Conservation (phyloP, 805 yeast species). For the Candida corydali region DNA sequence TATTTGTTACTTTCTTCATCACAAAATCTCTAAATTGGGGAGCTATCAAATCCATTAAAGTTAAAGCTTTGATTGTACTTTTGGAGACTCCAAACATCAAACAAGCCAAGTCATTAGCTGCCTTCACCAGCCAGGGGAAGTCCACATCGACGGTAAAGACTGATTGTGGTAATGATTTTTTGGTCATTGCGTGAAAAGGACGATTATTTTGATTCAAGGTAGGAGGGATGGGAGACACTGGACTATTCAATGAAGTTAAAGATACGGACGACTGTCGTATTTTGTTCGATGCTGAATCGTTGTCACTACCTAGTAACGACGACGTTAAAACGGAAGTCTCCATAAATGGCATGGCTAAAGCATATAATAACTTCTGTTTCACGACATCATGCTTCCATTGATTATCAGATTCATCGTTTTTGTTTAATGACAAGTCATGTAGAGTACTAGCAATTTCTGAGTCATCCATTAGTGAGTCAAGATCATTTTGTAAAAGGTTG, state of each 20-base stretch:
- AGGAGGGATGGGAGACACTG: constrained; percentile 7
- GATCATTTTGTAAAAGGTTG: constrained; percentile 40
- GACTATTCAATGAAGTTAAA: constrained; percentile 18
- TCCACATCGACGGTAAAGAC: constrained; percentile 73
- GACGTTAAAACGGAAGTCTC: constrained; percentile 36
- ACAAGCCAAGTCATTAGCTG: constrained; percentile 88
- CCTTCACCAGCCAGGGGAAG: constrained; percentile 75
- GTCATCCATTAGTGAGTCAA: constrained; percentile 22
- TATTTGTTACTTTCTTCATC: constrained; percentile 45
- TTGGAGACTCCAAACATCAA: constrained; percentile 79
- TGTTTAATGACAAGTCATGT: constrained; percentile 52
- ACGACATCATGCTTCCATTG: constrained; percentile 37
- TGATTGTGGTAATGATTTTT: constrained; percentile 74
- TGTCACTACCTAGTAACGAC: constrained; percentile 12
- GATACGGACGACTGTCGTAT: constrained; percentile 29
- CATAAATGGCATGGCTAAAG: constrained; percentile 64
- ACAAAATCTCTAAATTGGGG: constrained; percentile 73
- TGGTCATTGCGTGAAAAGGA: constrained; percentile 63
- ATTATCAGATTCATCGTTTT: constrained; percentile 19
- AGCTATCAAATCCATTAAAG: constrained; percentile 73
- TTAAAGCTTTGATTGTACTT: constrained; percentile 53
- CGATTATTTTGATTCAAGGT: constrained; percentile 22
- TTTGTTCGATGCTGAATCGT: constrained; percentile 8
- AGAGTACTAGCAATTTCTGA: constrained; percentile 49
- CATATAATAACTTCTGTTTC: constrained; percentile 49